Percentiles rank a stretch among this genome's conserved stretches.
These are phyloP conservation scores for Diutina pseudorugosa DNA, from an alignment of 1,139 yeast genomes.

Conservation along the genomic window DNA sequence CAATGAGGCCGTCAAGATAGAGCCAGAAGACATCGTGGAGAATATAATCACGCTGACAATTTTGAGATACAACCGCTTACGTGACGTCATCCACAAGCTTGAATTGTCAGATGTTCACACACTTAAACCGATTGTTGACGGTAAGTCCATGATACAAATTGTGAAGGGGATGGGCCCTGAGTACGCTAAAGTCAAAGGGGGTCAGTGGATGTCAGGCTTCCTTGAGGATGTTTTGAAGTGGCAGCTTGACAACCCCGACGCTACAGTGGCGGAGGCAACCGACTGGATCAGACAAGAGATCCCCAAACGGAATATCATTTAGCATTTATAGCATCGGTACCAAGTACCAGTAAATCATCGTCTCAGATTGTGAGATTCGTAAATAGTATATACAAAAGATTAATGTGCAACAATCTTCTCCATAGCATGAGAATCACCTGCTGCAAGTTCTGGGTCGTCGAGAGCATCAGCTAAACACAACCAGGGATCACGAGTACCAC, in stretches of 20 bases:
- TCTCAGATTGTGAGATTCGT: background rate
- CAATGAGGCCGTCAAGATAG: background rate
- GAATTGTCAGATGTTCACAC: conserved; percentile 29
- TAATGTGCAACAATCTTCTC: conserved; percentile 32
- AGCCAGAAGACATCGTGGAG: background rate
- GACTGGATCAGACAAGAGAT: conserved; percentile 13
- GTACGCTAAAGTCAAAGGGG: conserved; percentile 37
- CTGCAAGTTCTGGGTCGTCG: conserved; percentile 42
- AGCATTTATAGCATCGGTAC: background rate
- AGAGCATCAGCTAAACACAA: conserved; percentile 69
- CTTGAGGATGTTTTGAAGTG: conserved; percentile 46
- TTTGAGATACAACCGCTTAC: conserved; percentile 3
- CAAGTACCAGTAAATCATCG: background rate
- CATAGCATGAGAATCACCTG: conserved; percentile 72
- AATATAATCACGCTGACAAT: conserved; percentile 3
- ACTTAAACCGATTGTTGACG: conserved; percentile 51
- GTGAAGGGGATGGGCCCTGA: conserved; percentile 18
- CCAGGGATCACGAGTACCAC: conserved; percentile 92
- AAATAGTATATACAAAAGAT: background rate
- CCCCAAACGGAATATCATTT: background rate
- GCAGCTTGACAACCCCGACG: conserved; percentile 65
- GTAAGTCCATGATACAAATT: conserved; percentile 45
- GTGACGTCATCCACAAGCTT: conserved; percentile 14
- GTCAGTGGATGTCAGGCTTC: conserved; percentile 67
- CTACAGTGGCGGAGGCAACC: conserved; percentile 41